Percentiles rank a stretch among this genome's conserved stretches.
phyloP scores from a whole-genome alignment of 2,329 filamentous ascomycete genomes.

The Alternaria ventricosa region DNA sequence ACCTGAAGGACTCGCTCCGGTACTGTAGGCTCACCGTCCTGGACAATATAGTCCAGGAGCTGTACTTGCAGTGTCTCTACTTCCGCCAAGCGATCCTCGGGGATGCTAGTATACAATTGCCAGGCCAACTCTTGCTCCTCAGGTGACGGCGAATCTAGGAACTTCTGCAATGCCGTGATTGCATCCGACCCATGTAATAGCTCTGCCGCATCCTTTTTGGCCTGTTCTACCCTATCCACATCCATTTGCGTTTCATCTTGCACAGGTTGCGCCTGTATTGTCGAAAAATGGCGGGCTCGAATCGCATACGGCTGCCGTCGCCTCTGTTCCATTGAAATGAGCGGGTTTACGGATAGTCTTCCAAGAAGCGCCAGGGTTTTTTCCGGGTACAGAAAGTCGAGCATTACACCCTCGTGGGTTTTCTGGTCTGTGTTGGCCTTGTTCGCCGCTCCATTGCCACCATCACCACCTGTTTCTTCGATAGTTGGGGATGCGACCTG shows the following conservation, averaged over 20 bases:
- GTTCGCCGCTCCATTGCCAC: slow-evolving; percentile 11
- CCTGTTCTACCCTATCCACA: slow-evolving; percentile 14
- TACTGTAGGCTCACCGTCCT: slow-evolving; percentile 40
- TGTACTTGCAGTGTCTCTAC: slow-evolving; percentile 18
- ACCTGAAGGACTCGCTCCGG: slow-evolving; percentile 53
- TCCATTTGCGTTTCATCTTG: slow-evolving; percentile 12
- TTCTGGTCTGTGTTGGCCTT: background rate
- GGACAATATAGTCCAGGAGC: slow-evolving; percentile 40
- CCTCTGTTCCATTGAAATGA: slow-evolving; percentile 32
- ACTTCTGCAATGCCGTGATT: slow-evolving; percentile 23
- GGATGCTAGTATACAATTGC: slow-evolving; percentile 45
- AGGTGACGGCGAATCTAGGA: slow-evolving; percentile 19
- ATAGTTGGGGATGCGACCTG: slow-evolving; percentile 24
- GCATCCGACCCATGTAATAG: slow-evolving; percentile 24
- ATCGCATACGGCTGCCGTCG: slow-evolving; percentile 29
- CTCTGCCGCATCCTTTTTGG: slow-evolving; percentile 26
- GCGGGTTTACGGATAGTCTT: slow-evolving; percentile 27
- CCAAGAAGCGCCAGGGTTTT: slow-evolving; percentile 52
- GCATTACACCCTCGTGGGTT: slow-evolving; percentile 29
- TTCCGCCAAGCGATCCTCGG: slow-evolving; percentile 4
- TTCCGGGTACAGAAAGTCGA: slow-evolving; percentile 58
- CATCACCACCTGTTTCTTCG: slow-evolving; percentile 18
- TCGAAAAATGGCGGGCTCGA: slow-evolving; percentile 37
- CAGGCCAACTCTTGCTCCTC: slow-evolving; percentile 44
- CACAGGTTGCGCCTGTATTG: slow-evolving; percentile 19